Evolutionary conservation across 352 stramenopile genomes (phyloP), one percentile per base, ranked within the genome.

Genomic region (Phytopythium delawarense): DNA sequence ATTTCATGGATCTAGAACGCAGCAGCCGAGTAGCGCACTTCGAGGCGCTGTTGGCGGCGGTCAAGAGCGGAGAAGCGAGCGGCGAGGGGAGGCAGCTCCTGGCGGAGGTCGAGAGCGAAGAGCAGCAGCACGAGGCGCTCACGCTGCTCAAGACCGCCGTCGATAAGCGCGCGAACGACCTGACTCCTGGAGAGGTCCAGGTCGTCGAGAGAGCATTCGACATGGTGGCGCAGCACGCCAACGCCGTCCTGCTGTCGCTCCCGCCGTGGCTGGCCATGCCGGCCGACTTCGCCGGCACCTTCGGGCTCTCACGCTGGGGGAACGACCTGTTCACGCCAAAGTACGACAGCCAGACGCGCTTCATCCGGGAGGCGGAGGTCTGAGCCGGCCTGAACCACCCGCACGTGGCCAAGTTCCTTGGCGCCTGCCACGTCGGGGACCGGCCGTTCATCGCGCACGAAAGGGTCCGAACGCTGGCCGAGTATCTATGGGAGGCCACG

Each of bases 361-460:
- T 48, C 21, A 23, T 59, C 23, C 20, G 6, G 7, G 39, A 48
- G 8, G 39, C 39, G 4, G 16, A 11, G 2, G 49, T 9, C 0
- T 59, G 37, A 37, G 18, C 53, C 20, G 16, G 9, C 11, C 51
- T 57, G 18, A 57, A 57, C 35, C 51, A 57, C 20, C 51, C 51
- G 15, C 51, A 57, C 18, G 23, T 59, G 21, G 53, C 37, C 53
- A 59, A 59, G 53, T 59, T 59, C 53, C 34, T 59, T 2, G 53
- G 53, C 3, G 53, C 53, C 34, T 32, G 28, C 11, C 49, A 55
- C 23, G 30, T 55, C 15, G 49, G 49, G 7, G 2, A 11, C 2
- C 13, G 28, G 37, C n/a, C 21, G 25, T 50, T 59, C 39, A 35
- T 59, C 35, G 37, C 12, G 7, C 35, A 59, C 1, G 53, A 59